Evolutionary conservation across 2,329 filamentous ascomycete species (phyloP).

Genomic region (Exophiala viscosa): DNA sequence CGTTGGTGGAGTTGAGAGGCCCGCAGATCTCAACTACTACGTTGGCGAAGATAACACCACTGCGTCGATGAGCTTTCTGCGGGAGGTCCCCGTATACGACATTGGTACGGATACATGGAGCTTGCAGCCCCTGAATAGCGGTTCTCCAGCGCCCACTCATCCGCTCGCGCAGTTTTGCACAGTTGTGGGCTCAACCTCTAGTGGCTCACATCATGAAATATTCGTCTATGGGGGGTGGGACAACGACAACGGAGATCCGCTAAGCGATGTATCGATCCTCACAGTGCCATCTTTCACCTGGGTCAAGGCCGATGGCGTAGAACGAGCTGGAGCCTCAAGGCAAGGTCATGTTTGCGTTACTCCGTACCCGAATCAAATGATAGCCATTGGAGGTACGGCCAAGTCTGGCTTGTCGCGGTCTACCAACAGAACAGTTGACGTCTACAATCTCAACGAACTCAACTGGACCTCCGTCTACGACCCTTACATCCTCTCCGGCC

Average conservation of each 20-base stretch:
- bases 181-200: slow-evolving; percentile 35
- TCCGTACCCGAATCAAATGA: slow-evolving; percentile 48
- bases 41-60: not conserved
- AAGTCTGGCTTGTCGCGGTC: not conserved
- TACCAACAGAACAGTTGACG: slow-evolving; percentile 43
- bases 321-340: slow-evolving; percentile 19
- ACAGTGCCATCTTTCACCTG: slow-evolving; percentile 25
- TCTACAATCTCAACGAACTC: slow-evolving; percentile 35
- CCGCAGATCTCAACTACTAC: slow-evolving; percentile 13
- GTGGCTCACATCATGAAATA: slow-evolving; percentile 35
- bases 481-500: slow-evolving; percentile 21
- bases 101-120: slow-evolving; percentile 35
- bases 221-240: slow-evolving; percentile 36
- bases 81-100: slow-evolving; percentile 37
- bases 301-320: not conserved
- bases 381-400: slow-evolving; percentile 35
- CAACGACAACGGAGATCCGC: slow-evolving; percentile 24
- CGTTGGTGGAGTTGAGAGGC: slow-evolving; percentile 34
- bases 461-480: slow-evolving; percentile 32
- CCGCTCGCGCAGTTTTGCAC: slow-evolving; percentile 39
- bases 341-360: slow-evolving; percentile 34
- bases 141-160: slow-evolving; percentile 30
- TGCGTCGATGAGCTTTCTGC: slow-evolving; percentile 27
- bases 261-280: slow-evolving; percentile 33
- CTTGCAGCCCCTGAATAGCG: slow-evolving; percentile 33